Evolutionary conservation across 495 filamentous ascomycete species (phyloP).

Genomic region (Arthonia radiata): DNA sequence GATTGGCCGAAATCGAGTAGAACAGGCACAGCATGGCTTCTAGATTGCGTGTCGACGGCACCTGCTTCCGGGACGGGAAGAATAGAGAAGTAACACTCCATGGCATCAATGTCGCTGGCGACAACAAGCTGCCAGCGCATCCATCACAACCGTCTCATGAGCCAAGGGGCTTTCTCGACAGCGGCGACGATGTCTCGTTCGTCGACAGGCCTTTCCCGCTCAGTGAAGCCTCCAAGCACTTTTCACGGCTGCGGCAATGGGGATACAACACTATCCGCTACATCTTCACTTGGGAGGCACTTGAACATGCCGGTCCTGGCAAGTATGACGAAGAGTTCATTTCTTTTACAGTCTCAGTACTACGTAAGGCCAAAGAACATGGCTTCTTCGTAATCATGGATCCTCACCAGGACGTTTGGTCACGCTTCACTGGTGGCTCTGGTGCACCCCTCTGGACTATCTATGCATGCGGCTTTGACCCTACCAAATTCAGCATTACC

Average conservation of each 20-base stretch:
- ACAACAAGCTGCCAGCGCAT: slow-evolving; percentile 45
- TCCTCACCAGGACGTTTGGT: slow-evolving; percentile 97
- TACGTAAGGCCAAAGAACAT: slow-evolving; percentile 66
- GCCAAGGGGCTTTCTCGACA: slow-evolving; percentile 61
- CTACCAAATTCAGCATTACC: slow-evolving; percentile 56
- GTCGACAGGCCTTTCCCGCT: slow-evolving; percentile 59
- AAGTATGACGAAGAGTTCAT: slow-evolving; percentile 91
- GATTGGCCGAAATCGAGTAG: too few species aligned
- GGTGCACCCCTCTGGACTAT: slow-evolving; percentile 96
- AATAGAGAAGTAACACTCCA: slow-evolving; percentile 43
- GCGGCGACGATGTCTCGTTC: slow-evolving; percentile 81
- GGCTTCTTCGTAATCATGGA: slow-evolving; percentile 96
- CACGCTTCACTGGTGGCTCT: slow-evolving; percentile 75
- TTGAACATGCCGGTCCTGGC: slow-evolving; percentile 81
- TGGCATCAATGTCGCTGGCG: slow-evolving; percentile 44
- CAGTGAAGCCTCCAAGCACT: slow-evolving; percentile 66
- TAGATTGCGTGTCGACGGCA: slow-evolving; percentile 54
- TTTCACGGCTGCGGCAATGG: slow-evolving; percentile 60
- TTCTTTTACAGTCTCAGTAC: slow-evolving; percentile 59
- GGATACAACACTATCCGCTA: slow-evolving; percentile 94
- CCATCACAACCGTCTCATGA: slow-evolving; percentile 66
- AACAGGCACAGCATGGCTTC: slow-evolving; percentile 14
- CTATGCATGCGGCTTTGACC: slow-evolving; percentile 80
- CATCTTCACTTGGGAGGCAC: slow-evolving; percentile 97
- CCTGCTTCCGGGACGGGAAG: slow-evolving; percentile 46